These are phyloP conservation scores for Diutina sp. DNA, from an alignment of 1,139 yeast species.

Conservation along the genomic window DNA sequence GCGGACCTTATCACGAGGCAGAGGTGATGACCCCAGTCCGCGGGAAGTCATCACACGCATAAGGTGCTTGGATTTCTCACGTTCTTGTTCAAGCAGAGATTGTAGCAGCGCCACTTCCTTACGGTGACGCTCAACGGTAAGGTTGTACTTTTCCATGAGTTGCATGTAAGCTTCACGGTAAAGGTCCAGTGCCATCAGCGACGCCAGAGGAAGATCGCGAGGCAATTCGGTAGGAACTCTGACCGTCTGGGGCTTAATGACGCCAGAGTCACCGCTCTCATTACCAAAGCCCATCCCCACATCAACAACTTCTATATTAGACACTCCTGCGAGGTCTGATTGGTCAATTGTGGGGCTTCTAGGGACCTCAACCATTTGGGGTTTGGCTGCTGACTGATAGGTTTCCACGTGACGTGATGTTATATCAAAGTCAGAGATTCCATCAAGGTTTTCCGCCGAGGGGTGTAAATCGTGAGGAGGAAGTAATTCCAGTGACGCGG, in stretches of 20 bases:
- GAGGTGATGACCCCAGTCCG: background rate
- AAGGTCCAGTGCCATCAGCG: background rate
- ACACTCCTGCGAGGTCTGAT: background rate
- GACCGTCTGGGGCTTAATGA: background rate
- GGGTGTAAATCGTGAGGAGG: background rate
- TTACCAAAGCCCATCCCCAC: background rate
- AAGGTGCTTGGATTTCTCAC: background rate
- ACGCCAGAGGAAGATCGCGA: background rate
- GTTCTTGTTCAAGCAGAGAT: background rate
- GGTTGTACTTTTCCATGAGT: background rate
- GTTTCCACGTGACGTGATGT: background rate
- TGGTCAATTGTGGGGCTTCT: background rate
- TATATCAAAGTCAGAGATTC: background rate
- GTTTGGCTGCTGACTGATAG: background rate
- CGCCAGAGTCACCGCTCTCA: background rate
- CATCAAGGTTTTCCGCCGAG: background rate
- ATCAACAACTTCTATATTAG: background rate
- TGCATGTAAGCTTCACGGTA: conserved; percentile 2
- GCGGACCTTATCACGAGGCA: background rate
- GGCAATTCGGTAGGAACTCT: background rate
- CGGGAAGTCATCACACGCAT: background rate
- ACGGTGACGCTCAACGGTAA: background rate
- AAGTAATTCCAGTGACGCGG: background rate
- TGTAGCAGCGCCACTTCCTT: background rate
- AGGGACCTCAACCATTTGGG: background rate